These are phyloP conservation scores for Suhomyces bolitotheri DNA, from an alignment of 1,139 yeast genomes.

Conservation along the genomic window DNA sequence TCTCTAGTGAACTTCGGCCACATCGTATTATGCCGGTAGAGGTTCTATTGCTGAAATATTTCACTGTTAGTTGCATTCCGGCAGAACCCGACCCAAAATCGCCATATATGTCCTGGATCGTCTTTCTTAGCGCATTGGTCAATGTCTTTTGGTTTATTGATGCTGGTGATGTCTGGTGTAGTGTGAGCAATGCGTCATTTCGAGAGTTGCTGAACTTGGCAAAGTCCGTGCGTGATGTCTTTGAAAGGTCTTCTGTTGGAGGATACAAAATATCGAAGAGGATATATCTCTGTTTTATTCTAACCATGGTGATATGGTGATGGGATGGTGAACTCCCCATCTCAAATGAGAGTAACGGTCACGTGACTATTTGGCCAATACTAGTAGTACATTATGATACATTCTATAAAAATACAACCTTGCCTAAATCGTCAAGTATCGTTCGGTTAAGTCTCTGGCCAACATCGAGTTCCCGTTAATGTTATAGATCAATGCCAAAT, in stretches of 20 bases:
- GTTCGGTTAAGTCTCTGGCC: constrained; percentile 63
- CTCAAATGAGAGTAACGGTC: constrained; percentile 2
- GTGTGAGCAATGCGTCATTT: constrained; percentile 39
- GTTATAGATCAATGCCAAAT: constrained; percentile 71
- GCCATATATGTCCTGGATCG: constrained; percentile 66
- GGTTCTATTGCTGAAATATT: constrained; percentile 80
- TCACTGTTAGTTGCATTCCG: constrained; percentile 60
- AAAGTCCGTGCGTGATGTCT: constrained; percentile 20
- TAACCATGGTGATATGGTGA: constrained; percentile 57
- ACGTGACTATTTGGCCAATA: too few relatives aligned
- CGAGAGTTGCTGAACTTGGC: constrained; percentile 27
- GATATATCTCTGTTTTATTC: constrained; percentile 81
- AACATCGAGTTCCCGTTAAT: constrained; percentile 68
- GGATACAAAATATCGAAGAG: constrained; percentile 80
- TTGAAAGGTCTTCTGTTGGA: constrained; percentile 22
- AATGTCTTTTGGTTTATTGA: constrained; percentile 47
- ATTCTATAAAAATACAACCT: too few relatives aligned
- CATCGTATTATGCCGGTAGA: constrained; percentile 85
- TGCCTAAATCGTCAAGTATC: constrained; percentile 53
- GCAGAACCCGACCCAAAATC: constrained; percentile 75
- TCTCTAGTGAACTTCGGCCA: constrained; percentile 61
- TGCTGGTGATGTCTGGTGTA: constrained; percentile 53
- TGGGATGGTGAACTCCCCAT: not conserved
- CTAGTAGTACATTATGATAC: constrained; percentile 6
- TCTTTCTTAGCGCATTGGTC: constrained; percentile 52